These are phyloP conservation scores for Hanseniaspora meyeri DNA, from an alignment of 805 yeast species.

Conservation along the genomic window DNA sequence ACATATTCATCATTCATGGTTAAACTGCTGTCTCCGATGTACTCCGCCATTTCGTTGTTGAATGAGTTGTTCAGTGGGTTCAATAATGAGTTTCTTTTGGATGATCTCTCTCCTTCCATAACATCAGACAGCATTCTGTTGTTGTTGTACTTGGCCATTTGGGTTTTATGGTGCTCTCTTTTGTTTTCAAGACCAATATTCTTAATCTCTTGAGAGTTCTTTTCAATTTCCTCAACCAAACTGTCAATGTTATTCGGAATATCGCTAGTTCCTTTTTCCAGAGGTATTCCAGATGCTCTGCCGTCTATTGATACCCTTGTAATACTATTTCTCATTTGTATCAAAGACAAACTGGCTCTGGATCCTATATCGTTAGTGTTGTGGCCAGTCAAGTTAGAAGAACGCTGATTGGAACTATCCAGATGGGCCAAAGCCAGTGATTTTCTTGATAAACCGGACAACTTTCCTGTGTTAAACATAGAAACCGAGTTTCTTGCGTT, in stretches of 20 bases:
- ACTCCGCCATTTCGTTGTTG: constrained; percentile 21
- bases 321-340: constrained; percentile 25
- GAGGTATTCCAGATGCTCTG: constrained; percentile 12
- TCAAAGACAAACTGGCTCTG: constrained; percentile 23
- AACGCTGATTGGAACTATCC: constrained; percentile 19
- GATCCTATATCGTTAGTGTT: constrained; percentile 21
- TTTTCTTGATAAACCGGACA: constrained; percentile 4
- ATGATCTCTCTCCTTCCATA: constrained; percentile 4
- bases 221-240: constrained; percentile 31
- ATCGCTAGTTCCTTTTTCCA: not conserved
- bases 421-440: constrained; percentile 14
- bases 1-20: constrained; percentile 63
- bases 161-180: constrained; percentile 48
- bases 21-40: constrained; percentile 43
- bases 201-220: constrained; percentile 41
- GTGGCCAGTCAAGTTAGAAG: constrained; percentile 26
- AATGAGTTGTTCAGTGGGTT: not conserved
- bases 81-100: not conserved
- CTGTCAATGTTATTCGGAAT: constrained; percentile 32
- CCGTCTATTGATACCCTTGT: constrained; percentile 17
- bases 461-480: constrained; percentile 18
- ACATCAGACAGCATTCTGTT: not conserved
- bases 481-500: not conserved
- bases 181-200: constrained; percentile 43
- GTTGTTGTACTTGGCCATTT: constrained; percentile 39